Conservation (phyloP, 345 rosid genomes). For the Brassica cretica region DNA sequence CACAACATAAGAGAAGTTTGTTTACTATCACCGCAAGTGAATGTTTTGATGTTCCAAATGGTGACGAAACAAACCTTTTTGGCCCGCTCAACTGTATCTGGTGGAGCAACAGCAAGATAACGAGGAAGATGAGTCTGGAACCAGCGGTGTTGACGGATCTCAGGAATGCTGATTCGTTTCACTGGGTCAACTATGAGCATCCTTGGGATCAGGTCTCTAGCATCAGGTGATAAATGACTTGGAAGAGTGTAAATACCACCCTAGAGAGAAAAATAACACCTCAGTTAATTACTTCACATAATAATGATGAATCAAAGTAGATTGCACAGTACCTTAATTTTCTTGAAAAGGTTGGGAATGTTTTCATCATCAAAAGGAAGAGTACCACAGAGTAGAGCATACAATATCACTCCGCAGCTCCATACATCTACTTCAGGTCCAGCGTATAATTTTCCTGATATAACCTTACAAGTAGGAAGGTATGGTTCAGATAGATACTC, state of each 20-base stretch:
- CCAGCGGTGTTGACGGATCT: slow-evolving; percentile 89
- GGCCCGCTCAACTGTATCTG: slow-evolving; percentile 73
- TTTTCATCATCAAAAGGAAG: slow-evolving; percentile 98
- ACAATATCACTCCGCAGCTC: slow-evolving; percentile 96
- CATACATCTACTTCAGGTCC: slow-evolving; percentile 99
- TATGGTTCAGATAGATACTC: slow-evolving; percentile 4
- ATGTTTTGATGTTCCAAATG: background rate
- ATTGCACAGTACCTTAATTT: slow-evolving; percentile 66
- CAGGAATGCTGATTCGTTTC: slow-evolving; percentile 86
- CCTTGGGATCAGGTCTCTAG: slow-evolving; percentile 91
- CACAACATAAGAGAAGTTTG: slow-evolving; percentile 24
- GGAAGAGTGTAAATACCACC: slow-evolving; percentile 94
- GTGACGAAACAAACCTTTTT: slow-evolving; percentile 56
- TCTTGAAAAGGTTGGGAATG: slow-evolving; percentile 86
- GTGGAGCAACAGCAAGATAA: slow-evolving; percentile 85
- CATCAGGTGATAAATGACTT: slow-evolving; percentile 84
- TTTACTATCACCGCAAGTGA: slow-evolving; percentile 9
- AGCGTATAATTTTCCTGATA: slow-evolving; percentile 84
- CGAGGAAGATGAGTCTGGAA: slow-evolving; percentile 84
- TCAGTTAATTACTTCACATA: background rate
- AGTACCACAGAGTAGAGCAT: slow-evolving; percentile 86
- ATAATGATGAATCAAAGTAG: background rate
- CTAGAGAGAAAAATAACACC: slow-evolving; percentile 42
- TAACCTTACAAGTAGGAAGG: slow-evolving; percentile 51
- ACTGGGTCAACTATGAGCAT: slow-evolving; percentile 94